Percentiles rank a stretch among this genome's conserved stretches.
These are phyloP conservation scores for Lumnitzera littorea DNA, from an alignment of 345 rosid species.

Conservation along the genomic window DNA sequence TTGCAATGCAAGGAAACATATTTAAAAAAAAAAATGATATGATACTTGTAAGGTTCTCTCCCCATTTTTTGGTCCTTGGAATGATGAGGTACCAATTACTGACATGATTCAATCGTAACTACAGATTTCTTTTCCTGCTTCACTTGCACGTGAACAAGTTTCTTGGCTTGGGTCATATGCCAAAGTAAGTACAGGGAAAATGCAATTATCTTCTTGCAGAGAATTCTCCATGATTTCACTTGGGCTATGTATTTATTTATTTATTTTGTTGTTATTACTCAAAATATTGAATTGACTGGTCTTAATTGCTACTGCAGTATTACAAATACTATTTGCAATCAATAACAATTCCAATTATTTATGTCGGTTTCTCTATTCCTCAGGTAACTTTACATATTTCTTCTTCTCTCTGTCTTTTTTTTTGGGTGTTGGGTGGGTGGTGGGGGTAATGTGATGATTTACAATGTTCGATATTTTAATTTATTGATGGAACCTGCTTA, in stretches of 20 bases:
- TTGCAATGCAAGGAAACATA: too few species aligned
- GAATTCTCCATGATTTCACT: neutral
- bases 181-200: constrained; percentile 40
- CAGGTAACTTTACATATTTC: constrained; percentile 43
- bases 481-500: neutral
- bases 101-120: constrained; percentile 4
- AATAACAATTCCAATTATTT: constrained; percentile 41
- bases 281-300: neutral
- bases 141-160: constrained; percentile 26
- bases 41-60: neutral
- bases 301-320: constrained; percentile 40
- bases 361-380: constrained; percentile 56
- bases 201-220: constrained; percentile 3
- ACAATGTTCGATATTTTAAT: neutral
- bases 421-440: neutral
- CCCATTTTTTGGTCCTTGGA: neutral
- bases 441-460: neutral
- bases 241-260: neutral
- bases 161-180: constrained; percentile 36
- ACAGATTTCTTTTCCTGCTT: constrained; percentile 54
- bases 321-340: constrained; percentile 51
- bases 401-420: neutral
- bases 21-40: too few species aligned
- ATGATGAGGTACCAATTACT: constrained; percentile 1
- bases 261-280: neutral